Percentiles rank a stretch among this genome's conserved stretches.
These are phyloP conservation scores for Pleurotus salmoneostramineus DNA, from an alignment of 768 basidiomycete species.

Conservation along the genomic window DNA sequence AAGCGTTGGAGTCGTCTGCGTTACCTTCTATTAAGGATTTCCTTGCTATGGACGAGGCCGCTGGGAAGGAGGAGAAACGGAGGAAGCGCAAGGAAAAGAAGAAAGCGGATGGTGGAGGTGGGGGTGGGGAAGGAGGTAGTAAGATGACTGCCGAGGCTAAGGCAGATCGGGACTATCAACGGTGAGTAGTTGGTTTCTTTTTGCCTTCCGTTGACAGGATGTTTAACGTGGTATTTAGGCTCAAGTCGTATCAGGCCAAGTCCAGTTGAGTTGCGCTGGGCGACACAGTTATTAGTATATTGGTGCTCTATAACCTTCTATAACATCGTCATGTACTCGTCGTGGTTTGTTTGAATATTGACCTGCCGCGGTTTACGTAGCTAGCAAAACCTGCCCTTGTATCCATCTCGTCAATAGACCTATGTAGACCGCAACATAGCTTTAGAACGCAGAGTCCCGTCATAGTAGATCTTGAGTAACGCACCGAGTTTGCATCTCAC, in stretches of 20 bases:
- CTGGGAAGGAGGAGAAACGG: slow-evolving; percentile 61
- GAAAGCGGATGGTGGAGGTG: slow-evolving; percentile 38
- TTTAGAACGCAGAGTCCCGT: background rate
- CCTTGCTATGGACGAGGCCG: slow-evolving; percentile 71
- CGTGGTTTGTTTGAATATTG: slow-evolving; percentile 25
- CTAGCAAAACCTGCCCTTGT: slow-evolving; percentile 60
- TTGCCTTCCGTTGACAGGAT: background rate
- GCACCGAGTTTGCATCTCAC: slow-evolving; percentile 82
- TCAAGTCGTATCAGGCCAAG: slow-evolving; percentile 29
- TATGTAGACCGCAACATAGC: slow-evolving; percentile 23
- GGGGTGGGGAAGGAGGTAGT: slow-evolving; percentile 22
- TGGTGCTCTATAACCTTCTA: background rate
- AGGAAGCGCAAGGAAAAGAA: slow-evolving; percentile 76
- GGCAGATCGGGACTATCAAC: slow-evolving; percentile 53
- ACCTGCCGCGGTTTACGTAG: slow-evolving; percentile 57
- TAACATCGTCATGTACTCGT: background rate
- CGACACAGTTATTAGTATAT: no score
- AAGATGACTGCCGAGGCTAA: slow-evolving; percentile 41
- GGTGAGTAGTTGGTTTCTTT: slow-evolving; percentile 27
- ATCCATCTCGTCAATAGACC: slow-evolving; percentile 76
- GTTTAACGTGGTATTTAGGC: slow-evolving; percentile 16
- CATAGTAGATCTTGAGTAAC: slow-evolving; percentile 16
- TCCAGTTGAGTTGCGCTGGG: background rate
- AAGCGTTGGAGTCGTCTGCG: slow-evolving; percentile 74
- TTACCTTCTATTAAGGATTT: slow-evolving; percentile 83